These are phyloP conservation scores for Phyllosticta capitalensis DNA, from an alignment of 2,329 filamentous ascomycete species.

Conservation along the genomic window DNA sequence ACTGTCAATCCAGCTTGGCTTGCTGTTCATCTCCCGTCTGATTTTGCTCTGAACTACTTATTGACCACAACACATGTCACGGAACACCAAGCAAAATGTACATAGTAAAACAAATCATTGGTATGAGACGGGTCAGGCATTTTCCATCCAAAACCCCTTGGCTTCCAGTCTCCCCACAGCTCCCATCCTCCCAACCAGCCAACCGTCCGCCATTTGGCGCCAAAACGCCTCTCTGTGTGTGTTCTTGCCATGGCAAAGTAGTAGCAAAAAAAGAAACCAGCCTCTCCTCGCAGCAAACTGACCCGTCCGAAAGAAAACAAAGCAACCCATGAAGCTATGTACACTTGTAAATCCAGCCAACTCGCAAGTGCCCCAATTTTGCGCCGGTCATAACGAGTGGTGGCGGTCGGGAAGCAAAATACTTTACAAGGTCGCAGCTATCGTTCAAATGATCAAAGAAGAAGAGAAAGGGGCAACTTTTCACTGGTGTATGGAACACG, in stretches of 20 bases:
- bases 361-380: constrained; percentile 5
- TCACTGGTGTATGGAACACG: neutral
- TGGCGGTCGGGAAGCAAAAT: constrained; percentile 1
- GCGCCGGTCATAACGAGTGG: constrained; percentile 5
- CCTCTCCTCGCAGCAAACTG: neutral
- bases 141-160: neutral
- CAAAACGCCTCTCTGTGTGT: constrained; percentile 7
- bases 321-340: constrained; percentile 3
- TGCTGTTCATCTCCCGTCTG: no score
- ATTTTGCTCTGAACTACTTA: no score
- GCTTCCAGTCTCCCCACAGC: neutral
- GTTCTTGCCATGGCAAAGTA: neutral
- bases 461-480: neutral
- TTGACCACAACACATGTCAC: neutral
- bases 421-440: constrained; percentile 4
- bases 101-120: neutral
- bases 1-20: no score
- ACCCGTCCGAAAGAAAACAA: neutral
- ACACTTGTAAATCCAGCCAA: constrained; percentile 5
- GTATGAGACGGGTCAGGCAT: neutral
- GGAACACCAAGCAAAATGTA: neutral
- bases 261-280: neutral
- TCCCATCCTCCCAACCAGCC: neutral
- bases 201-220: neutral
- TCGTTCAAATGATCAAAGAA: neutral